Conservation (phyloP, 192 early-diverging fungal species). For the Coemansia sp. region DNA sequence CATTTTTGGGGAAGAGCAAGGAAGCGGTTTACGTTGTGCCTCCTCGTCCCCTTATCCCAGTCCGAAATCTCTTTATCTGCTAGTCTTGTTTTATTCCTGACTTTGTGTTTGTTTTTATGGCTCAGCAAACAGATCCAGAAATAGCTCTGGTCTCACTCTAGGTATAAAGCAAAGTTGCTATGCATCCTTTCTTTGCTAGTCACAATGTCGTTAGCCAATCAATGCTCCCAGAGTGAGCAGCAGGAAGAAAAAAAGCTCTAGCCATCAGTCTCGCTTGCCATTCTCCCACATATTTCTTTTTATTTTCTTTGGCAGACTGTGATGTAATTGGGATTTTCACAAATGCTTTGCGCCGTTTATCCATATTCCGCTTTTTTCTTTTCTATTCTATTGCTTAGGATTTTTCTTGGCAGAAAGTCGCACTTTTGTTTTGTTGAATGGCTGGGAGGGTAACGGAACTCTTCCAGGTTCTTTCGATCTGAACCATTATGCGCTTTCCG, state of each 20-base stretch:
- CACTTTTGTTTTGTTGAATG: no score
- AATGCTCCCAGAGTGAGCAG: background rate
- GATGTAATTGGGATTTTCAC: conserved; percentile 9
- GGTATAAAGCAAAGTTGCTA: background rate
- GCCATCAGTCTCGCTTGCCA: background rate
- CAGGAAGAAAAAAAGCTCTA: background rate
- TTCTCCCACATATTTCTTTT: conserved; percentile 5
- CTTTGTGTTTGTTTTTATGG: background rate
- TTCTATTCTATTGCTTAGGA: background rate
- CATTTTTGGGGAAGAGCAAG: background rate
- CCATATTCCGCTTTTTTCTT: background rate
- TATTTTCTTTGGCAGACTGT: background rate
- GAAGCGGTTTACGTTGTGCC: background rate
- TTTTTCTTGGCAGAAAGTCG: background rate
- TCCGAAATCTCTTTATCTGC: background rate
- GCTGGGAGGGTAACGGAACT: no score
- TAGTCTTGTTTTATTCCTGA: background rate
- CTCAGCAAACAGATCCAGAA: background rate
- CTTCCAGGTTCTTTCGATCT: no score
- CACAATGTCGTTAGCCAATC: background rate
- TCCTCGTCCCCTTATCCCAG: background rate
- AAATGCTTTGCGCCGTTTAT: background rate
- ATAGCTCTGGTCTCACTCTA: background rate
- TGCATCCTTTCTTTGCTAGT: background rate
- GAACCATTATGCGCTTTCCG: no score